A percentile compares a stretch with the other conserved stretches of the same genome.
Conservation (phyloP, 1,139 yeast species). For the Geotrichum aggregatum region DNA sequence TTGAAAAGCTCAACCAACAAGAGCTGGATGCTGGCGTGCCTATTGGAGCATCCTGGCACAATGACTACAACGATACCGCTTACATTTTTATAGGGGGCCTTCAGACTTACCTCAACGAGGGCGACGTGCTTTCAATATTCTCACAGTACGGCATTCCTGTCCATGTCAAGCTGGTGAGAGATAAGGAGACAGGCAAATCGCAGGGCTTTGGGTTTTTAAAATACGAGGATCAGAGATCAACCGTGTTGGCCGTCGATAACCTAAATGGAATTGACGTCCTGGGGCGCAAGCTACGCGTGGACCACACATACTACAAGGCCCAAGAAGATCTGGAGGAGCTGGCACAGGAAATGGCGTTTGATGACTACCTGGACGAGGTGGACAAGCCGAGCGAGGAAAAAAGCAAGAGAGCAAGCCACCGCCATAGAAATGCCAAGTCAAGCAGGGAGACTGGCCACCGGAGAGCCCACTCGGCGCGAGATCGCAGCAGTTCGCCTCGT, state of each 20-base stretch:
- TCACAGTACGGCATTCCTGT: slow-evolving; percentile 90
- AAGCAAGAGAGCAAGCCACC: neutral
- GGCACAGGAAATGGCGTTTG: slow-evolving; percentile 37
- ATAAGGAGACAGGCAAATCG: slow-evolving; percentile 62
- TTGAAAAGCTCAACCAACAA: slow-evolving; percentile 58
- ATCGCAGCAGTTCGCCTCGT: slow-evolving; percentile 6
- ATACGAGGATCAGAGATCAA: slow-evolving; percentile 76
- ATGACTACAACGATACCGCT: slow-evolving; percentile 71
- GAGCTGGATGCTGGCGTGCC: slow-evolving; percentile 63
- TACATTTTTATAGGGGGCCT: slow-evolving; percentile 68
- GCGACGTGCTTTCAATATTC: slow-evolving; percentile 71
- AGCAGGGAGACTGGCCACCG: no score
- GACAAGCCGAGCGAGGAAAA: slow-evolving; percentile 8
- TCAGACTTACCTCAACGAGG: slow-evolving; percentile 60
- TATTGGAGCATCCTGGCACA: slow-evolving; percentile 76
- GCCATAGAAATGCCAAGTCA: neutral
- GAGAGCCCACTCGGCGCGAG: no score
- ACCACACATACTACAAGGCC: slow-evolving; percentile 66
- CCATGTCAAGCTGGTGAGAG: slow-evolving; percentile 67
- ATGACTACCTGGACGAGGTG: slow-evolving; percentile 11
- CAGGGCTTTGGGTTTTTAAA: slow-evolving; percentile 79
- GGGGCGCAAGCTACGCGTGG: slow-evolving; percentile 62
- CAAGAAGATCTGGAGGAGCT: slow-evolving; percentile 44
- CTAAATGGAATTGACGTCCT: slow-evolving; percentile 65
- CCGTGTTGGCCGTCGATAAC: slow-evolving; percentile 85